Evolutionary conservation across 352 stramenopile species (phyloP), one percentile per base, ranked within the genome.

Genomic region (Phytophthora tubulina): DNA sequence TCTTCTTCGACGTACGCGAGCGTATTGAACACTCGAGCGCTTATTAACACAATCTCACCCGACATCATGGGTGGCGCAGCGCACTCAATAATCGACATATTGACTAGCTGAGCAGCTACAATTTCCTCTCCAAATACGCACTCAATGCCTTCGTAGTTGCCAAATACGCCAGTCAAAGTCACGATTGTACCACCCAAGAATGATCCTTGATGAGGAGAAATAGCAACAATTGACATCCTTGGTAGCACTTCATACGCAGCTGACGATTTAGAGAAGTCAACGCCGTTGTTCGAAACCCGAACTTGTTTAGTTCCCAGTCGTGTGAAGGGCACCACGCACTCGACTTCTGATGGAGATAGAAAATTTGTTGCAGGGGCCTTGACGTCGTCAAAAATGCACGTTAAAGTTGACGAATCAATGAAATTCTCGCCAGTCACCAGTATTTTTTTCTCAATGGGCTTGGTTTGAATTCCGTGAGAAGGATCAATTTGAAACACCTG

Each of bases 321-420:
- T 35, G 79, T 82, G 44, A 82, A 88, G 30, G 86, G 86, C 13
- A 91, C 72, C 0, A 78, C 50, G 21, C 86, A 94, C 17, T 92
- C 84, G 11, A 94, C 67, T 63, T 75, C 31, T 2, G 48, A 73
- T 31, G 74, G 42, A 0, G 86, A 90, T 45, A 92, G 38, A 36
- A 88, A 92, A 15, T 68, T 74, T 8, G 51, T 48, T 6, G 63
- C 74, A 1, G 51, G 39, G 3, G 78, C 73, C 17, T 69, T 9
- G 9, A 78, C 38, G 1, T 75, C 70, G 50, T 75, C 84, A 55
- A 92, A 91, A 36, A 62, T 57, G 52, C 87, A 94, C 27, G 35
- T 49, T 14, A 94, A 33, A 27, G 52, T 46, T 4, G 44, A 45
- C 3, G 84, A 83, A 67, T 89, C 65, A n/a, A 84, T 48, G 39